Base-by-base conservation (phyloP, 495 filamentous ascomycete species). In the Penicillium malachiteum region DNA sequence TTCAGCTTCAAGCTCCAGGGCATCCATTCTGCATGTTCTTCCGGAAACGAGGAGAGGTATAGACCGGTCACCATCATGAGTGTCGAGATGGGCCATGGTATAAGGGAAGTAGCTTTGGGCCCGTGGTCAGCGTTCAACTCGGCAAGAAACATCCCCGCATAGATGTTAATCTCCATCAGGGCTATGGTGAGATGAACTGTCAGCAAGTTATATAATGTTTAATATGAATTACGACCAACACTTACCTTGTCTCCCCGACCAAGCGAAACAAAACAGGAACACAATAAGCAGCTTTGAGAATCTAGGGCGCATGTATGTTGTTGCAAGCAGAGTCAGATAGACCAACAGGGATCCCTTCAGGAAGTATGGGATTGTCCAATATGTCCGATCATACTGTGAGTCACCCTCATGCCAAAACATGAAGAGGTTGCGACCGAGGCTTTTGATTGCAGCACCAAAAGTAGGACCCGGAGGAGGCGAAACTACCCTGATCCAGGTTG, bases 361-460 rank as follows among this genome's bases (percentile, higher is more conserved):
- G 17, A 60, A 60, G 52, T 52, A 60, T 5, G 57, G 57, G 9
- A 60, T 60, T 9, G 57, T 60, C 57, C 57, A 60, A 14, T 56
- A 56, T 3, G 53, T 56, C 12, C 16, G 34, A 30, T 60, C 57
- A 26, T 60, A 60, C 32, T 37, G 26, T 1, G 47, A 45, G 11
- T 9, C 16, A 16, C 57, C 57, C 5, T n/a, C 34, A 16, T 56
- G 41, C 57, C 57, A 60, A 21, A 56, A 60, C 12, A 60, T 16
- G 4, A 46, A 39, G 5, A 56, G 38, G 34, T 60, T 60, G 10
- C 48, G 41, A 14, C 52, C 39, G 12, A 60, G 38, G 14, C 48
- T 48, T 3, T 8, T 1, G 10, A 60, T 17, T 12, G 57, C 50
- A 18, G 12, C 31, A 10, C n/a, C 12, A 21, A 60, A 48, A 2